These are phyloP conservation scores for Rhizoctonia solani DNA, from an alignment of 1,284 basidiomycete species.

Conservation along the genomic window DNA sequence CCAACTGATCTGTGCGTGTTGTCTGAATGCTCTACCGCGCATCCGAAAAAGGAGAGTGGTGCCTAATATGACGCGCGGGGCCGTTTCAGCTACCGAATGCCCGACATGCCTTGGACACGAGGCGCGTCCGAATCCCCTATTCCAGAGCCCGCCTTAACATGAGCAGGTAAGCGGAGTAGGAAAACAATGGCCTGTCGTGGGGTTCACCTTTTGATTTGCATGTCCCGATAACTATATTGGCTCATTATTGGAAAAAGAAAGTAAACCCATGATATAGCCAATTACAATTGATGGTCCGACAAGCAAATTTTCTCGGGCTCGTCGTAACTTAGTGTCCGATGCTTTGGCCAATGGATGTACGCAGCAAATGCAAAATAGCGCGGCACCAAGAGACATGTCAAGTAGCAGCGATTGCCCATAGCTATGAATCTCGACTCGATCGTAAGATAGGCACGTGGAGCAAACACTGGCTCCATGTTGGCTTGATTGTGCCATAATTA, in stretches of 20 bases:
- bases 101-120: conserved; percentile 29
- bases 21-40: conserved; percentile 27
- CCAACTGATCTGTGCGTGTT: conserved; percentile 28
- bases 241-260: not conserved
- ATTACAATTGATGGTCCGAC: not conserved
- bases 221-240: not conserved
- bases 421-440: conserved; percentile 12
- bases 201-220: conserved; percentile 21
- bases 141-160: conserved; percentile 21
- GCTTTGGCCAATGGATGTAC: not conserved
- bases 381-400: not conserved
- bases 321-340: not conserved
- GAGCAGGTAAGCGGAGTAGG: conserved; percentile 30
- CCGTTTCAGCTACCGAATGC: conserved; percentile 28
- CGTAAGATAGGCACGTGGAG: conserved; percentile 25
- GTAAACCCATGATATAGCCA: not conserved
- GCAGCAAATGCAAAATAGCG: not conserved
- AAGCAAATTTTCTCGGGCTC: not conserved
- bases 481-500: conserved; percentile 33
- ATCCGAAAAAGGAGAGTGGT: conserved; percentile 18
- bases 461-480: conserved; percentile 15
- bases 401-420: not conserved
- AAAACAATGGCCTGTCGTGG: not conserved
- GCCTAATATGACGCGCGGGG: conserved; percentile 35
- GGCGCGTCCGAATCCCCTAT: conserved; percentile 27